phyloP scores from a whole-genome alignment of 371 early-diverging fungal genomes.

The Rhizopus arrhizus region DNA sequence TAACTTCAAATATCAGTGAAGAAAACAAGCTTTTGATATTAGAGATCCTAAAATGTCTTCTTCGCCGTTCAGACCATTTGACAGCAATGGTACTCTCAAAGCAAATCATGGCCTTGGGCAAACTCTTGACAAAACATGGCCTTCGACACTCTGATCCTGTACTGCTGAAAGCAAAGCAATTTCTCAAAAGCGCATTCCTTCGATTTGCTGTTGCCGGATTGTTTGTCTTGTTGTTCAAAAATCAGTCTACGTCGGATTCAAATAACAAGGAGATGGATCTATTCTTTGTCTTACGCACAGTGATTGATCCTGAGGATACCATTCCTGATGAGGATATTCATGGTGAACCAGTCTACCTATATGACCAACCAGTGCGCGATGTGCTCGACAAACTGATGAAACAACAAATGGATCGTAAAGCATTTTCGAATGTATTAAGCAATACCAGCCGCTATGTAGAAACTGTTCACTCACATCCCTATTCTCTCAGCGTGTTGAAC shows the following conservation, averaged over 20 bases:
- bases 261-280: slow-evolving; percentile 55
- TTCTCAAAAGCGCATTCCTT: slow-evolving; percentile 60
- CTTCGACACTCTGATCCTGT: slow-evolving; percentile 55
- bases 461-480: slow-evolving; percentile 57
- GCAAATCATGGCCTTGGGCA: slow-evolving; percentile 62
- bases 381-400: slow-evolving; percentile 62
- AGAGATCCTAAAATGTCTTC: slow-evolving; percentile 57
- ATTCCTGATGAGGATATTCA: slow-evolving; percentile 54
- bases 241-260: slow-evolving; percentile 48
- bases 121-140: slow-evolving; percentile 56
- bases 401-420: slow-evolving; percentile 57
- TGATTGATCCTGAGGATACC: slow-evolving; percentile 58
- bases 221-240: slow-evolving; percentile 67
- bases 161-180: slow-evolving; percentile 56
- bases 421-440: slow-evolving; percentile 59
- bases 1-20: slow-evolving; percentile 56
- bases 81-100: slow-evolving; percentile 64
- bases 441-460: slow-evolving; percentile 61
- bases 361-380: slow-evolving; percentile 65
- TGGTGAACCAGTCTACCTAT: slow-evolving; percentile 50
- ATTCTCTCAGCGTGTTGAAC: slow-evolving; percentile 44
- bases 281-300: slow-evolving; percentile 59
- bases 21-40: slow-evolving; percentile 62
- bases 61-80: slow-evolving; percentile 60
- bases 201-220: slow-evolving; percentile 65